Conservation (phyloP, 805 yeast genomes). For the Nakazawaea wickerhamii region DNA sequence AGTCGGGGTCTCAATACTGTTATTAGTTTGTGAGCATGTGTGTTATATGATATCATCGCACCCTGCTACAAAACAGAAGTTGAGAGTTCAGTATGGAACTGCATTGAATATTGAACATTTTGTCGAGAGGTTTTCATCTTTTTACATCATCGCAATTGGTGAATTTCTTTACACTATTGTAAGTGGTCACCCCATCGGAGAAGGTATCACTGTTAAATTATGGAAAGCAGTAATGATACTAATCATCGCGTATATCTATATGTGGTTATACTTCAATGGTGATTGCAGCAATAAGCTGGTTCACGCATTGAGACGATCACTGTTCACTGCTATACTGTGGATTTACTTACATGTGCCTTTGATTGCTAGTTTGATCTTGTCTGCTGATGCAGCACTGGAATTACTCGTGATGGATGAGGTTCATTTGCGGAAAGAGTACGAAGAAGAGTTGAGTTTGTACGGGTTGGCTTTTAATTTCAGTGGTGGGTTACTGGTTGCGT, state of each 20-base stretch:
- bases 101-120: constrained; percentile 65
- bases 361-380: constrained; percentile 44
- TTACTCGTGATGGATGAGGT: constrained; percentile 28
- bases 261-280: constrained; percentile 52
- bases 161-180: constrained; percentile 54
- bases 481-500: constrained; percentile 45
- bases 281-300: constrained; percentile 43
- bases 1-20: constrained; percentile 37
- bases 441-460: constrained; percentile 28
- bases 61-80: constrained; percentile 38
- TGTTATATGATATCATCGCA: constrained; percentile 35
- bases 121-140: constrained; percentile 54
- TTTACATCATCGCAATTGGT: constrained; percentile 60
- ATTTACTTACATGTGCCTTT: constrained; percentile 45
- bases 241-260: constrained; percentile 40
- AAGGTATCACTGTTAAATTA: constrained; percentile 37
- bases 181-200: constrained; percentile 40
- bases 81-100: constrained; percentile 43
- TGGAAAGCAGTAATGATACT: constrained; percentile 45
- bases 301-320: constrained; percentile 50
- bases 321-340: constrained; percentile 40
- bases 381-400: constrained; percentile 58
- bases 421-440: constrained; percentile 17
- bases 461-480: constrained; percentile 46
- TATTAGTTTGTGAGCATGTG: constrained; percentile 36